Evolutionary conservation across 2,329 filamentous ascomycete genomes (phyloP).

Genomic region (Penicillium sp.): DNA sequence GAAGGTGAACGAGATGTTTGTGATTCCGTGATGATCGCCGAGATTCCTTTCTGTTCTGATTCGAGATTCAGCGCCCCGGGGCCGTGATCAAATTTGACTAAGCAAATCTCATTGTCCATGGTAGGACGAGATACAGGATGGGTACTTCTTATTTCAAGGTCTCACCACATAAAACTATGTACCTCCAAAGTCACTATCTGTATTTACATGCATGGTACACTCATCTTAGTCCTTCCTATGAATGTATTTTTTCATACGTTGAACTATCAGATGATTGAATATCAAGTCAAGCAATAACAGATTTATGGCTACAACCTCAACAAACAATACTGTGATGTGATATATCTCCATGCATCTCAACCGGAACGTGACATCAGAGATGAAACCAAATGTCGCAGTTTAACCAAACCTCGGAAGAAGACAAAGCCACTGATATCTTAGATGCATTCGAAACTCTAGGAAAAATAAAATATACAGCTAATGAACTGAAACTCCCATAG

Average conservation of each 20-base stretch:
- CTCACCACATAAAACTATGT: neutral
- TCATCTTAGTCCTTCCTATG: neutral
- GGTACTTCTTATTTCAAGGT: neutral
- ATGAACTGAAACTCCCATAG: slow-evolving; percentile 1
- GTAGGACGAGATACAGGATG: slow-evolving; percentile 4
- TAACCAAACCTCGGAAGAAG: neutral
- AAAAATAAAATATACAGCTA: slow-evolving; percentile 8
- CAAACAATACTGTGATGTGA: neutral
- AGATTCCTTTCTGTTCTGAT: slow-evolving; percentile 21
- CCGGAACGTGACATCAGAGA: neutral
- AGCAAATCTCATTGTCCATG: slow-evolving; percentile 8
- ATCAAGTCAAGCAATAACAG: neutral
- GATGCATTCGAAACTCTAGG: slow-evolving; percentile 11
- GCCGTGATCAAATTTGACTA: slow-evolving; percentile 18
- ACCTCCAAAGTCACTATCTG: neutral
- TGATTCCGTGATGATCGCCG: slow-evolving; percentile 28
- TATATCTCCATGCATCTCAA: neutral
- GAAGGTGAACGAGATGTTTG: slow-evolving; percentile 3
- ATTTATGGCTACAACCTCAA: neutral
- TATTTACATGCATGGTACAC: no score
- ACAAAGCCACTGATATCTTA: neutral
- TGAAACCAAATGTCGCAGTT: neutral
- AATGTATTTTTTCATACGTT: neutral
- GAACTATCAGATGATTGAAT: neutral
- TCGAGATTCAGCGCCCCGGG: neutral